Base-by-base conservation (phyloP, 768 basidiomycete genomes). In the Tephrocybe rancida region DNA sequence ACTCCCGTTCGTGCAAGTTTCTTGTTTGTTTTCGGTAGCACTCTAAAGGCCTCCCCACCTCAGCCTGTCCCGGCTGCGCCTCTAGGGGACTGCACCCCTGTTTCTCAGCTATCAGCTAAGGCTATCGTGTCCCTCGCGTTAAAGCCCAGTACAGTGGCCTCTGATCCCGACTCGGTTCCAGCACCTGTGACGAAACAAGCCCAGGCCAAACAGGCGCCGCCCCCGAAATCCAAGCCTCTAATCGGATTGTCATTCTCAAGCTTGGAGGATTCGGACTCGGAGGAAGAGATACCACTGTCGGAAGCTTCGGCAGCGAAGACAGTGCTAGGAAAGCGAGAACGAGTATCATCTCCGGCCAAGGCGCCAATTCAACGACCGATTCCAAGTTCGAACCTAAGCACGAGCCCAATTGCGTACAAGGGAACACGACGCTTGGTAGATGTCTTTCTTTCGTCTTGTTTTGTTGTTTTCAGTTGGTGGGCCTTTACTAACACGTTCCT, bases 261-360 rank as follows among this genome's bases (percentile, higher is more conserved):
- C 10, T 52, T 60, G 11, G 48, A 37, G 3, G 53, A 47, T 7
- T 56, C 48, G 8, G 57, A 61, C 30, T 57, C 56, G 2, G 58
- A 62, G 21, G 54, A 62, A n/a, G 61, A 62, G 14, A 45, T 46
- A 26, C 59, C 54, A 9, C 54, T 60, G 26, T 62, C 59, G 13
- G 55, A 60, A 21, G n/a, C 39, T 1, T 57, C 58, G 9, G 39
- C 43, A 2, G 27, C 18, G n/a, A 41, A 44, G 22, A 39, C 26
- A 5, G 48, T 47, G 6, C 44, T 60, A 3, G 59, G 58, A 21
- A 62, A 62, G 42, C 53, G 61, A 10, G 51, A 57, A 10, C 41
- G 58, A 7, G 50, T 45, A 8, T 19, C 44, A 6, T 60, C 61
- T 0, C 58, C 56, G n/a, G 25, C 21, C 8, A 48, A 41, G 32